These are phyloP conservation scores for Tetracladium setigerum DNA, from an alignment of 495 filamentous ascomycete species.

Conservation along the genomic window DNA sequence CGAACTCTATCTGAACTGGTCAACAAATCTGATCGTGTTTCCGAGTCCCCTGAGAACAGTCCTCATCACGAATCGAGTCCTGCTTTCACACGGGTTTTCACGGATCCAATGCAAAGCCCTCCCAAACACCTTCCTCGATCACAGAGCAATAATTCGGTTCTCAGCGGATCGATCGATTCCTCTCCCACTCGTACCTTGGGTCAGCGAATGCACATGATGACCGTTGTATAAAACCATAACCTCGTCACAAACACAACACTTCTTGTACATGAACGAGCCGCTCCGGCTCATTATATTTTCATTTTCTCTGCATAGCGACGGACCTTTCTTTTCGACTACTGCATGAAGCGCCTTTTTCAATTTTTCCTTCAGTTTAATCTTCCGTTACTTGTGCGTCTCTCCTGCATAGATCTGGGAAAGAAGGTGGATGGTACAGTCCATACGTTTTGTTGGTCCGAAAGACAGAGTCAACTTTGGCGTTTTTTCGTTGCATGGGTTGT, in stretches of 20 bases:
- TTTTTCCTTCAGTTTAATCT: background rate
- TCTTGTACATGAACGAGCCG: slow-evolving; percentile 16
- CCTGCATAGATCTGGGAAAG: slow-evolving; percentile 3
- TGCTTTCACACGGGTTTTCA: slow-evolving; percentile 56
- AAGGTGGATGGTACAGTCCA: slow-evolving; percentile 2
- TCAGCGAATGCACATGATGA: slow-evolving; percentile 62
- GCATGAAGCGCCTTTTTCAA: slow-evolving; percentile 10
- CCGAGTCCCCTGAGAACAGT: slow-evolving; percentile 50
- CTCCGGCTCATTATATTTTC: slow-evolving; percentile 3
- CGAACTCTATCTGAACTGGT: slow-evolving; percentile 68
- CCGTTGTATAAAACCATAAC: slow-evolving; percentile 39
- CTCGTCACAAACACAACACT: background rate
- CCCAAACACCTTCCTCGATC: slow-evolving; percentile 39
- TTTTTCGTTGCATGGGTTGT: background rate
- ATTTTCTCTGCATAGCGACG: slow-evolving; percentile 22
- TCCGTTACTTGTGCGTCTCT: slow-evolving; percentile 1
- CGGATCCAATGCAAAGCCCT: slow-evolving; percentile 42
- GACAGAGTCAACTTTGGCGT: slow-evolving; percentile 1
- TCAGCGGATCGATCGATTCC: slow-evolving; percentile 40
- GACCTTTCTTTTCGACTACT: slow-evolving; percentile 9
- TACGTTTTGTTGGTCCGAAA: slow-evolving; percentile 6
- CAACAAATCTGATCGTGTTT: slow-evolving; percentile 68
- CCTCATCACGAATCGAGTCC: slow-evolving; percentile 48
- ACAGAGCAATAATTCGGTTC: slow-evolving; percentile 41
- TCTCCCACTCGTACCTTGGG: slow-evolving; percentile 41